Conservation (phyloP, 2,329 filamentous ascomycete species). For the Moelleriella libera region DNA sequence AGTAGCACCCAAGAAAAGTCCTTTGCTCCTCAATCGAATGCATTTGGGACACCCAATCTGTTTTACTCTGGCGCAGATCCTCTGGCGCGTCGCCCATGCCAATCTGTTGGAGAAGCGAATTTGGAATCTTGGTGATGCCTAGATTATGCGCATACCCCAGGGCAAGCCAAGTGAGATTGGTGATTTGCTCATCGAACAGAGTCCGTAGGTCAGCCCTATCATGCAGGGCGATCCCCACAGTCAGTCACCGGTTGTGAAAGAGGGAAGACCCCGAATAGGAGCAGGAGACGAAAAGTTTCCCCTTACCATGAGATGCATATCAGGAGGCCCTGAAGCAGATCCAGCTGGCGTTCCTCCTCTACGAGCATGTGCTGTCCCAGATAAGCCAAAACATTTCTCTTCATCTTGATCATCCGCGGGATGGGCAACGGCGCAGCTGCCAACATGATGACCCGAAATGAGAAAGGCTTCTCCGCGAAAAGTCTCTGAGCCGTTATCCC, state of each 20-base stretch:
- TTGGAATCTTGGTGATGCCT: conserved; percentile 14
- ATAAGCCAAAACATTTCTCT: conserved; percentile 25
- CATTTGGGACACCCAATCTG: conserved; percentile 7
- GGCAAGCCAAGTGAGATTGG: conserved; percentile 23
- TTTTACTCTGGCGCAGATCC: conserved; percentile 6
- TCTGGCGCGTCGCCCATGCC: conserved; percentile 4
- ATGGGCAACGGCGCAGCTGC: conserved; percentile 15
- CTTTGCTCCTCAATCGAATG: conserved; percentile 23
- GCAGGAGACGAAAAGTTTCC: neutral
- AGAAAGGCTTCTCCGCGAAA: conserved; percentile 19
- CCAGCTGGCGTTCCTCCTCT: conserved; percentile 23
- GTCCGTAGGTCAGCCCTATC: conserved; percentile 20
- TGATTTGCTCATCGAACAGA: conserved; percentile 19
- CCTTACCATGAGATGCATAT: conserved; percentile 29
- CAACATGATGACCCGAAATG: conserved; percentile 25
- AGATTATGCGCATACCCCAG: conserved; percentile 27
- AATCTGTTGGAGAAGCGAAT: conserved; percentile 3
- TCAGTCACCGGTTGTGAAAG: neutral
- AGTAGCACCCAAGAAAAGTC: conserved; percentile 23
- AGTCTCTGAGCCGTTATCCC: conserved; percentile 15
- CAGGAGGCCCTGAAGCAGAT: conserved; percentile 31
- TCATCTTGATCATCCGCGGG: conserved; percentile 21
- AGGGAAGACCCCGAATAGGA: neutral
- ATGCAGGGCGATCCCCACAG: neutral
- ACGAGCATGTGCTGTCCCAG: conserved; percentile 21